Percentiles rank a stretch among this genome's conserved stretches.
phyloP scores from a whole-genome alignment of 176 grass and related monocot species.

The Juncus effusus region DNA sequence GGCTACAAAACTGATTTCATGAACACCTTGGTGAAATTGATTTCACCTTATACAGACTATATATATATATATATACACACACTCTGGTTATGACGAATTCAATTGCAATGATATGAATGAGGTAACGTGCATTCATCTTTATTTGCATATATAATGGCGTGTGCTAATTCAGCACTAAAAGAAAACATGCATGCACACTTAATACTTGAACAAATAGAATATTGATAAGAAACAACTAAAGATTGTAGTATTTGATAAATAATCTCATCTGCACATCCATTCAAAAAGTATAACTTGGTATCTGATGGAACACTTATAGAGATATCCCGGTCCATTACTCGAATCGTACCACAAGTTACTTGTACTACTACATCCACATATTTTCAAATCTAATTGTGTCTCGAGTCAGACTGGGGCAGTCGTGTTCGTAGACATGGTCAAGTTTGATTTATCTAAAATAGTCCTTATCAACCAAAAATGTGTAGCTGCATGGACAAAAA shows the following conservation, averaged over 20 bases:
- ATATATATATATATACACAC: too few relatives aligned
- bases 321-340: slow-evolving; percentile 36
- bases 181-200: too few relatives aligned
- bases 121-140: slow-evolving; percentile 44
- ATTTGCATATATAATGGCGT: slow-evolving; percentile 27
- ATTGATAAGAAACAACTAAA: not conserved
- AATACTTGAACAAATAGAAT: too few relatives aligned
- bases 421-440: slow-evolving; percentile 31
- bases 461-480: slow-evolving; percentile 46
- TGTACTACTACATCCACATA: slow-evolving; percentile 26
- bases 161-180: not conserved
- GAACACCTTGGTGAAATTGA: too few relatives aligned
- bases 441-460: slow-evolving; percentile 42
- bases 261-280: slow-evolving; percentile 42
- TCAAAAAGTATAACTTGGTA: slow-evolving; percentile 41
- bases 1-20: too few relatives aligned
- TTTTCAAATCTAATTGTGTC: not conserved
- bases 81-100: slow-evolving; percentile 42
- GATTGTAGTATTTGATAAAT: not conserved
- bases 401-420: slow-evolving; percentile 50
- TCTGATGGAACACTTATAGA: slow-evolving; percentile 40
- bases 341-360: slow-evolving; percentile 37
- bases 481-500: slow-evolving; percentile 46
- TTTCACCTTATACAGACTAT: too few relatives aligned
- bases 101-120: slow-evolving; percentile 33